A percentile compares a stretch with the other conserved stretches of the same genome.
These are phyloP conservation scores for Lachnellula cervina DNA, from an alignment of 2,329 filamentous ascomycete genomes.

Conservation along the genomic window DNA sequence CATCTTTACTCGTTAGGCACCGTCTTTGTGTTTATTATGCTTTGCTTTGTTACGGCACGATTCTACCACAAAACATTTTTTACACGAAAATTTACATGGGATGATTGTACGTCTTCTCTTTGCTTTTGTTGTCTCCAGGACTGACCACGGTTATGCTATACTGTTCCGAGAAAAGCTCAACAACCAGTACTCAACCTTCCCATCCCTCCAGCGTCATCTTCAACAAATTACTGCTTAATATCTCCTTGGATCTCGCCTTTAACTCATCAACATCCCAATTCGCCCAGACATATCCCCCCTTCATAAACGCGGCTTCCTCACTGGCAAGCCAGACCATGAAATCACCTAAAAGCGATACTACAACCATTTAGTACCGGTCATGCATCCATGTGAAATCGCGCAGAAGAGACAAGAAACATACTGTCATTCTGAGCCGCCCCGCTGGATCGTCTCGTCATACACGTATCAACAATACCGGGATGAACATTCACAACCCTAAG, in stretches of 20 bases:
- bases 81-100: too few relatives aligned
- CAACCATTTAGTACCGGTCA: too few relatives aligned
- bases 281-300: constrained; percentile 34
- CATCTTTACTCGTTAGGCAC: too few relatives aligned
- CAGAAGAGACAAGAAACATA: background rate
- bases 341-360: constrained; percentile 1
- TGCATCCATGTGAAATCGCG: too few relatives aligned
- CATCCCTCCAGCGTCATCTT: background rate
- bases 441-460: background rate
- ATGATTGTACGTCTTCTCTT: too few relatives aligned
- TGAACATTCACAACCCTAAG: background rate
- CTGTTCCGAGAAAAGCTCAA: too few relatives aligned
- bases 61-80: too few relatives aligned
- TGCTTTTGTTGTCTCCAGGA: too few relatives aligned
- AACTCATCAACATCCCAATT: constrained; percentile 42
- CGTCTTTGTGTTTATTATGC: too few relatives aligned
- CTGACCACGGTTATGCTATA: too few relatives aligned
- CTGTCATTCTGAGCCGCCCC: background rate
- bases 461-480: background rate
- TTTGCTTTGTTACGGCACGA: too few relatives aligned
- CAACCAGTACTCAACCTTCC: too few relatives aligned
- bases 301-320: constrained; percentile 35
- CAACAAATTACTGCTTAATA: background rate
- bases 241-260: constrained; percentile 5
- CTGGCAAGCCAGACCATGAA: constrained; percentile 35